Evolutionary conservation across 768 basidiomycete species (phyloP).

Genomic region (Tulasnella sp.): DNA sequence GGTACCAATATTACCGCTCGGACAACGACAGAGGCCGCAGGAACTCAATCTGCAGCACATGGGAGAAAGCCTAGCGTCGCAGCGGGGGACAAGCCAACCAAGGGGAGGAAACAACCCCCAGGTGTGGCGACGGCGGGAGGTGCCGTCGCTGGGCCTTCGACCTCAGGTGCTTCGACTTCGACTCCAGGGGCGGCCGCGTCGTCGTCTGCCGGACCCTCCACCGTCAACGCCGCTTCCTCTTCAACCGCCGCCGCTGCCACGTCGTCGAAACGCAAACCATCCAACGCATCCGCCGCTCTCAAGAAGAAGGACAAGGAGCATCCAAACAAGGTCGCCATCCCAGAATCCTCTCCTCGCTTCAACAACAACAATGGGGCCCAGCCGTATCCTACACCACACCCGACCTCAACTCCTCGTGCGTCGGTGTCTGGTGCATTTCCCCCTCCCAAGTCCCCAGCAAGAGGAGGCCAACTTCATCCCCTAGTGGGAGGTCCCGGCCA

Average conservation of each 20-base stretch:
- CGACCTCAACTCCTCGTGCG: constrained; percentile 18
- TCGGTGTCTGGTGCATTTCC: neutral
- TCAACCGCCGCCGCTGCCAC: neutral
- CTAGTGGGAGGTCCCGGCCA: neutral
- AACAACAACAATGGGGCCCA: neutral
- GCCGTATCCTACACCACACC: neutral
- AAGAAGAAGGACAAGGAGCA: constrained; percentile 21
- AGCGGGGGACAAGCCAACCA: neutral
- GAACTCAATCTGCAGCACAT: neutral
- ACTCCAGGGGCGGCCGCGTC: constrained; percentile 2
- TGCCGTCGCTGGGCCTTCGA: constrained; percentile 17
- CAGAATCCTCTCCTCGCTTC: constrained; percentile 14
- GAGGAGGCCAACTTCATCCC: neutral
- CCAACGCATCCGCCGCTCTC: neutral
- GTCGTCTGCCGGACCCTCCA: constrained; percentile 17
- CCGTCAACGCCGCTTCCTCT: neutral
- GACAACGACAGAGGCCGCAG: constrained; percentile 1
- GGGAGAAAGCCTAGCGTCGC: constrained; percentile 17
- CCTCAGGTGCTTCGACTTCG: neutral
- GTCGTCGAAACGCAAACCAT: constrained; percentile 15
- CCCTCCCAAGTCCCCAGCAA: neutral
- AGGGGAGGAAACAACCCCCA: constrained; percentile 20
- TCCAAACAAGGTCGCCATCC: neutral
- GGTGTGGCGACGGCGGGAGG: constrained; percentile 1
- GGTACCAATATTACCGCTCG: neutral